Conservation (phyloP, 495 filamentous ascomycete species). For the Aspergillus biplanus region DNA sequence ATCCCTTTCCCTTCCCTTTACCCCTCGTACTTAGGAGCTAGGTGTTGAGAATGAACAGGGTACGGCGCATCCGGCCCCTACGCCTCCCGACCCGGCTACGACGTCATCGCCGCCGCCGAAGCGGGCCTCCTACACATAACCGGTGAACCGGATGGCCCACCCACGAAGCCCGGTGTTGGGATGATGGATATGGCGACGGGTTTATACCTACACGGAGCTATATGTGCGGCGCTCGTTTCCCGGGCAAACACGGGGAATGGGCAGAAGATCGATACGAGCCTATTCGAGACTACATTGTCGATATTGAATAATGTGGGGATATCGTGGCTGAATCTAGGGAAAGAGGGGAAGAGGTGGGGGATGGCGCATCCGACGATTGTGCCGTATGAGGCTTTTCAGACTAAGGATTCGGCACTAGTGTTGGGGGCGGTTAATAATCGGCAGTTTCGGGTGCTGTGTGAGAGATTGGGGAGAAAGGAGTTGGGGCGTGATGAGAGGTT, state of each 20-base stretch:
- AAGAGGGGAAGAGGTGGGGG: conserved; percentile 80
- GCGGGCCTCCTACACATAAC: conserved; percentile 94
- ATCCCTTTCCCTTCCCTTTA: neutral
- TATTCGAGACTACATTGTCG: conserved; percentile 86
- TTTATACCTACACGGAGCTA: conserved; percentile 80
- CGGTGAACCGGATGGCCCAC: conserved; percentile 75
- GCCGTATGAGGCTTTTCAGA: conserved; percentile 83
- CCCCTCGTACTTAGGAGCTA: neutral
- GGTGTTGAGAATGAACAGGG: conserved; percentile 34
- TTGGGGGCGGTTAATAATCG: conserved; percentile 86
- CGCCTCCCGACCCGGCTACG: conserved; percentile 78
- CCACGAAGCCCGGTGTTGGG: conserved; percentile 87
- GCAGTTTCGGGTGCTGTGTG: conserved; percentile 76
- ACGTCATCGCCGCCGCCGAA: conserved; percentile 93
- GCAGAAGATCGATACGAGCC: conserved; percentile 80
- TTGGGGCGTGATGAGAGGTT: conserved; percentile 70
- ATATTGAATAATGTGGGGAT: conserved; percentile 85
- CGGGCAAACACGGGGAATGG: conserved; percentile 66
- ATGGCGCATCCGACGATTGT: conserved; percentile 92
- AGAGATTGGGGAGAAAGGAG: conserved; percentile 63
- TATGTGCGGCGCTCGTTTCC: conserved; percentile 77
- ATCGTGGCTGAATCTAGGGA: conserved; percentile 76
- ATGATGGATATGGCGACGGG: conserved; percentile 89
- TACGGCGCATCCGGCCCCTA: conserved; percentile 87
- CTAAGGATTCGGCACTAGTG: conserved; percentile 77